Evolutionary conservation across 2,329 filamentous ascomycete species (phyloP).

Genomic region (Fusarium sororula): DNA sequence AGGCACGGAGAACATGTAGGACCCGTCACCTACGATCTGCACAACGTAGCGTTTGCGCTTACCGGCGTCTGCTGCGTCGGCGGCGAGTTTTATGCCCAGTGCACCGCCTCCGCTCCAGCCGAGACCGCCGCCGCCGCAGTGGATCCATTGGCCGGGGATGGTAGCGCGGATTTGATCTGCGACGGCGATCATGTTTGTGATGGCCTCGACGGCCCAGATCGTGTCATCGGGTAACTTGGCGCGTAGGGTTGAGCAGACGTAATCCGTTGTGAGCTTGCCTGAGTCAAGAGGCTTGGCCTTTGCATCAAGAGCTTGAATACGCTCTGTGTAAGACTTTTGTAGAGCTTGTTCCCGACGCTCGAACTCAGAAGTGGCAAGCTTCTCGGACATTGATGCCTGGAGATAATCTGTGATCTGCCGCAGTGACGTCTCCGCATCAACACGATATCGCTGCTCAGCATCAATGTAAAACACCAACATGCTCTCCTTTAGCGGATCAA

Average conservation of each 20-base stretch:
- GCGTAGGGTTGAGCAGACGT: neutral
- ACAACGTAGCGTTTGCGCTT: constrained; percentile 2
- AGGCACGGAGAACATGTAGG: constrained; percentile 15
- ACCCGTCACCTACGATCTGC: constrained; percentile 16
- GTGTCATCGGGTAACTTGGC: neutral
- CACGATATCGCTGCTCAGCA: constrained; percentile 16
- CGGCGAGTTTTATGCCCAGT: constrained; percentile 1
- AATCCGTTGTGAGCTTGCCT: neutral
- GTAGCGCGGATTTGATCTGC: constrained; percentile 9
- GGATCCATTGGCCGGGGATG: constrained; percentile 6
- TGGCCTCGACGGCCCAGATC: constrained; percentile 4
- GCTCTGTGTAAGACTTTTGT: neutral
- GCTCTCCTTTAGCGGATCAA: constrained; percentile 12
- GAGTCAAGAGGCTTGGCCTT: neutral
- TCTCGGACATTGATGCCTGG: rapidly evolving
- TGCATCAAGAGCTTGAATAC: neutral
- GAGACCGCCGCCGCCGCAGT: constrained; percentile 13
- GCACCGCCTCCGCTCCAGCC: constrained; percentile 20
- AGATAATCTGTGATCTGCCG: neutral
- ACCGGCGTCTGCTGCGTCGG: neutral
- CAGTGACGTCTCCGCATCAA: neutral
- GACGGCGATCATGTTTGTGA: neutral
- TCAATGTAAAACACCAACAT: constrained; percentile 15
- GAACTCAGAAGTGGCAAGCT: neutral
- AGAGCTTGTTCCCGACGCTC: neutral